Conservation (phyloP, 352 stramenopile species). For the Pythium phragmitis region DNA sequence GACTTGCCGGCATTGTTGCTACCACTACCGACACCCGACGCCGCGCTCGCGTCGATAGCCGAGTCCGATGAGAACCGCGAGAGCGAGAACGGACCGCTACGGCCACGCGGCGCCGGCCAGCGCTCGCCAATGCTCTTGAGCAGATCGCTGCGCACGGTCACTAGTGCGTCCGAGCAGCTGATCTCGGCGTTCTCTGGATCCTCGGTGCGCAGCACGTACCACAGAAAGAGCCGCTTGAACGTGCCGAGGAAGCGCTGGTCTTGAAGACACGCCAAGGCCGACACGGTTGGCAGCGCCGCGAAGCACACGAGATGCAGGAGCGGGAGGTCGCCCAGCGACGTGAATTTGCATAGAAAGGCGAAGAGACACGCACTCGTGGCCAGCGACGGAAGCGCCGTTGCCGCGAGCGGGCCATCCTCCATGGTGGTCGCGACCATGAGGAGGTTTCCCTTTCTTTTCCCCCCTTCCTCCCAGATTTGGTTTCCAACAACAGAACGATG, state of each 20-base stretch:
- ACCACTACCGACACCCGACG: background rate
- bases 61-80: constrained; percentile 1
- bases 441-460: background rate
- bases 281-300: constrained; percentile 45
- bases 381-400: constrained; percentile 29
- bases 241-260: constrained; percentile 39
- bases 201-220: constrained; percentile 21
- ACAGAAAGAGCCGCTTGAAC: constrained; percentile 32
- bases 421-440: background rate
- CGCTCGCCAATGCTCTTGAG: constrained; percentile 44
- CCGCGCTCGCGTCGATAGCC: constrained; percentile 6
- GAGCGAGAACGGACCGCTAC: constrained; percentile 21
- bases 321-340: constrained; percentile 22
- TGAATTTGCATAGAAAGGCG: constrained; percentile 11
- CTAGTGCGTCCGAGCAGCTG: constrained; percentile 27
- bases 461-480: background rate
- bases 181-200: constrained; percentile 13
- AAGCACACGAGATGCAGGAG: constrained; percentile 49
- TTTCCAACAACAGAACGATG: background rate
- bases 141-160: constrained; percentile 40
- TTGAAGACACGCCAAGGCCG: constrained; percentile 42
- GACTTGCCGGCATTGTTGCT: constrained; percentile 42
- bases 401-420: constrained; percentile 17
- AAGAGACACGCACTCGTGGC: constrained; percentile 27
- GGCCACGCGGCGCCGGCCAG: constrained; percentile 27